These are phyloP conservation scores for Pseudogymnoascus sp. DNA, from an alignment of 2,329 filamentous ascomycete species.

Conservation along the genomic window DNA sequence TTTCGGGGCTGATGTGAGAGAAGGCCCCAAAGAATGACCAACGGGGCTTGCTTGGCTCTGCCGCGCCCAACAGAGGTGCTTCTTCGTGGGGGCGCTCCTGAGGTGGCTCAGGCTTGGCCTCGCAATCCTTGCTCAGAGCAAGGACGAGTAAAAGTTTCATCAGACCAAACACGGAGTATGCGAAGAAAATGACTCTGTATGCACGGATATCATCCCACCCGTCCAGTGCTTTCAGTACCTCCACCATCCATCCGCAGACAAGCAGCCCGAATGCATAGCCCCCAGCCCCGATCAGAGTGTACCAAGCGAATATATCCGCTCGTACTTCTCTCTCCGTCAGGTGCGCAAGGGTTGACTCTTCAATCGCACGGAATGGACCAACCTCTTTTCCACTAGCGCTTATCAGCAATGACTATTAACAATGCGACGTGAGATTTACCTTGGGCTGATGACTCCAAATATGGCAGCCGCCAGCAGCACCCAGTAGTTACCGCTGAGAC, in stretches of 20 bases:
- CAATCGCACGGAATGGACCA: slow-evolving; percentile 52
- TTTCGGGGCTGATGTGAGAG: slow-evolving; percentile 49
- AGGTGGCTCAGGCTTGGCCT: slow-evolving; percentile 28
- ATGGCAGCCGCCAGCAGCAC: slow-evolving; percentile 47
- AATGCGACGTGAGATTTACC: slow-evolving; percentile 26
- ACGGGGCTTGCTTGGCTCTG: slow-evolving; percentile 14
- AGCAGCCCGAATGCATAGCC: slow-evolving; percentile 54
- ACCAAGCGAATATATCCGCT: slow-evolving; percentile 54
- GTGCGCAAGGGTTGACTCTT: slow-evolving; percentile 52
- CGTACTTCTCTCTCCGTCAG: slow-evolving; percentile 38
- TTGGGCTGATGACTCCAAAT: slow-evolving; percentile 53
- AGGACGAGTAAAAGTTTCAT: slow-evolving; percentile 47
- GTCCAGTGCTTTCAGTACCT: slow-evolving; percentile 35
- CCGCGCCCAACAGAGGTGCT: slow-evolving; percentile 22
- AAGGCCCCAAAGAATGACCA: slow-evolving; percentile 25
- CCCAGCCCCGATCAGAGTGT: slow-evolving; percentile 47
- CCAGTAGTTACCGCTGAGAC: slow-evolving; percentile 45
- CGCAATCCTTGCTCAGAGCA: slow-evolving; percentile 35
- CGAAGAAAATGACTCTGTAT: slow-evolving; percentile 48
- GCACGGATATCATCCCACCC: slow-evolving; percentile 38
- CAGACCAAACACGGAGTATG: slow-evolving; percentile 47
- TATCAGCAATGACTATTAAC: neutral
- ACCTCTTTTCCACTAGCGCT: slow-evolving; percentile 49
- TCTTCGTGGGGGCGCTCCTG: slow-evolving; percentile 22
- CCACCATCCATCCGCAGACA: slow-evolving; percentile 49